Conservation (phyloP, 768 basidiomycete species). For the Podaxis carcinomalis region DNA sequence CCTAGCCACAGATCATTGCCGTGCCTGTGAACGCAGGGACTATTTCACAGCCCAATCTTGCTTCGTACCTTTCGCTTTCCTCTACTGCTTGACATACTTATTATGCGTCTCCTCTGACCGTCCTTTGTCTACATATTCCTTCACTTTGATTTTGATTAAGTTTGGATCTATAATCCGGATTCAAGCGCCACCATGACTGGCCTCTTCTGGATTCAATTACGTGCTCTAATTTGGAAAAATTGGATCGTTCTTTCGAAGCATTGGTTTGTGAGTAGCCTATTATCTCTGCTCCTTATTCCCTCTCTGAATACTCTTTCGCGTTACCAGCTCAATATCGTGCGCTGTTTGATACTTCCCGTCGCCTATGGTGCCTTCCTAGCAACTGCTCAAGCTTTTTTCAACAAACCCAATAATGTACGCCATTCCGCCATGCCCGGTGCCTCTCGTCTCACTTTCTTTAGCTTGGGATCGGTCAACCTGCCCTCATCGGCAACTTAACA, state of each 20-base stretch:
- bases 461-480: conserved; percentile 61
- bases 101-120: conserved; percentile 1
- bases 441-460: conserved; percentile 19
- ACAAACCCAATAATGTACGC: conserved; percentile 58
- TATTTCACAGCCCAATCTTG: conserved; percentile 6
- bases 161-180: background rate
- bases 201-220: conserved; percentile 60
- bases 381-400: conserved; percentile 56
- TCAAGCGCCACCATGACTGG: conserved; percentile 19
- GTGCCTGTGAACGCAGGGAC: background rate
- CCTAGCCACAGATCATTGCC: background rate
- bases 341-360: conserved; percentile 61
- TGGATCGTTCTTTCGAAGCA: conserved; percentile 70
- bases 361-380: conserved; percentile 67
- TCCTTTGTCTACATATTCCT: background rate
- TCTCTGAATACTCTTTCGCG: background rate
- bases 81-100: background rate
- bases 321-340: conserved; percentile 49
- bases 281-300: background rate
- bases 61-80: background rate
- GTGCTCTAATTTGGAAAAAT: conserved; percentile 64
- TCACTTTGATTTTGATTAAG: background rate
- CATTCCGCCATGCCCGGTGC: background rate
- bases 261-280: conserved; percentile 46
- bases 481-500: conserved; percentile 42